phyloP scores from a whole-genome alignment of 257 asterid genomes.

The Solanum gandarillasii region DNA sequence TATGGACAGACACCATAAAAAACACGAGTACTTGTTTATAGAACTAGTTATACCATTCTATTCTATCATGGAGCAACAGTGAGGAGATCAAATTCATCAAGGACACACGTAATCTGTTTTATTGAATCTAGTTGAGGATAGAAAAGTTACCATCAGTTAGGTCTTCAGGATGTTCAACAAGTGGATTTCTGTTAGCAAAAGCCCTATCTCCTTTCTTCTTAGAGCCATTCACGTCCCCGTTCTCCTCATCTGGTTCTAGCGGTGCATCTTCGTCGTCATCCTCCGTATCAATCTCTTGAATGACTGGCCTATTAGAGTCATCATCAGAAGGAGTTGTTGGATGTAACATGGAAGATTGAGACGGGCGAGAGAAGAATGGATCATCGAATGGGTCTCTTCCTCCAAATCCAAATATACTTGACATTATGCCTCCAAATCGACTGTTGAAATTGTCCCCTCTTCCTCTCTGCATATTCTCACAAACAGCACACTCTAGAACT shows the following conservation, averaged over 20 bases:
- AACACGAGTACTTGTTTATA: neutral
- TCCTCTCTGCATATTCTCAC: slow-evolving; percentile 8
- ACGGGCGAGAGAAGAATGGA: slow-evolving; percentile 55
- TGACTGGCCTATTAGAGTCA: slow-evolving; percentile 30
- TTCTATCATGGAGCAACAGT: neutral
- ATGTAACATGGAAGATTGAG: slow-evolving; percentile 14
- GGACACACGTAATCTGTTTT: neutral
- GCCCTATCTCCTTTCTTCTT: neutral
- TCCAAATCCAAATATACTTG: slow-evolving; percentile 48
- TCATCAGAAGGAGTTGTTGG: slow-evolving; percentile 6
- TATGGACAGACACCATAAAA: neutral
- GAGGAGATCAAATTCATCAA: neutral
- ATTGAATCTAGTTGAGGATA: neutral
- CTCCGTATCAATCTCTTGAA: slow-evolving; percentile 12
- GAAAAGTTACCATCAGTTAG: slow-evolving; percentile 32
- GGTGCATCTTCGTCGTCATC: neutral
- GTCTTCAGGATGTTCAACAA: slow-evolving; percentile 82
- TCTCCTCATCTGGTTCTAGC: neutral
- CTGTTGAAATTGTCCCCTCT: neutral
- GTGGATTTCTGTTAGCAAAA: slow-evolving; percentile 34
- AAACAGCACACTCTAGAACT: neutral
- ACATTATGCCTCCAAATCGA: slow-evolving; percentile 3
- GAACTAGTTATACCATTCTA: neutral
- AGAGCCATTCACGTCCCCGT: slow-evolving; percentile 4
- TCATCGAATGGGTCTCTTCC: slow-evolving; percentile 59